Evolutionary conservation across 148 eudicot genomes (phyloP).

Genomic region (Fagopyrum homotropicum): DNA sequence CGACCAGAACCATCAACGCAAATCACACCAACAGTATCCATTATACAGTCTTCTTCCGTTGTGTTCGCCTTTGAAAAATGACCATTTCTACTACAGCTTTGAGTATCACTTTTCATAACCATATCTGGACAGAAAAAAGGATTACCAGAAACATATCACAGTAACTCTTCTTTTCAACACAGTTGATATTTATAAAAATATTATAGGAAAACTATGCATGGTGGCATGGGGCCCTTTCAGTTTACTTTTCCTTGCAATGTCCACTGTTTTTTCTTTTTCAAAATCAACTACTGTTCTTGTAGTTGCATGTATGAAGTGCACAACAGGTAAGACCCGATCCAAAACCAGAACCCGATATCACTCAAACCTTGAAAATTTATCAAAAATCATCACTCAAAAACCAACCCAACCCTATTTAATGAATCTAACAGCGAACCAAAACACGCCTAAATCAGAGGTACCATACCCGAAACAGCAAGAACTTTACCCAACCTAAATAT

Average conservation of each 20-base stretch:
- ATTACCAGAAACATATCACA: not conserved
- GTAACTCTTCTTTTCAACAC: not conserved
- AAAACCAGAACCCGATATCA: too few relatives aligned
- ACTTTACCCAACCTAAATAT: too few relatives aligned
- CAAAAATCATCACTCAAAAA: too few relatives aligned
- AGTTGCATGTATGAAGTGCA: not conserved
- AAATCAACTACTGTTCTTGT: not conserved
- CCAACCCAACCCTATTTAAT: too few relatives aligned
- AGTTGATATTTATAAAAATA: not conserved
- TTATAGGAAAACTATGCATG: not conserved
- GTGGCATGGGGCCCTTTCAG: not conserved
- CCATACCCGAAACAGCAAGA: too few relatives aligned
- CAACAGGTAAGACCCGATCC: too few relatives aligned
- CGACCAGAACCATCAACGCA: slow-evolving; percentile 75
- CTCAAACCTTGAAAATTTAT: too few relatives aligned
- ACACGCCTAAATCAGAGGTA: too few relatives aligned
- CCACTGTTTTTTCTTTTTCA: not conserved
- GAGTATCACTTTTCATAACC: slow-evolving; percentile 16
- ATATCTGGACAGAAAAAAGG: not conserved
- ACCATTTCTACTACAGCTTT: slow-evolving; percentile 20
- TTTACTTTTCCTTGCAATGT: not conserved
- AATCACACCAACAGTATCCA: slow-evolving; percentile 93
- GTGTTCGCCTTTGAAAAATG: slow-evolving; percentile 17
- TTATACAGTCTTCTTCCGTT: slow-evolving; percentile 45
- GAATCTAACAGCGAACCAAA: too few relatives aligned